Percentiles rank a stretch among this genome's conserved stretches.
These are phyloP conservation scores for Lactifluus pinguis DNA, from an alignment of 768 basidiomycete species.

Conservation along the genomic window DNA sequence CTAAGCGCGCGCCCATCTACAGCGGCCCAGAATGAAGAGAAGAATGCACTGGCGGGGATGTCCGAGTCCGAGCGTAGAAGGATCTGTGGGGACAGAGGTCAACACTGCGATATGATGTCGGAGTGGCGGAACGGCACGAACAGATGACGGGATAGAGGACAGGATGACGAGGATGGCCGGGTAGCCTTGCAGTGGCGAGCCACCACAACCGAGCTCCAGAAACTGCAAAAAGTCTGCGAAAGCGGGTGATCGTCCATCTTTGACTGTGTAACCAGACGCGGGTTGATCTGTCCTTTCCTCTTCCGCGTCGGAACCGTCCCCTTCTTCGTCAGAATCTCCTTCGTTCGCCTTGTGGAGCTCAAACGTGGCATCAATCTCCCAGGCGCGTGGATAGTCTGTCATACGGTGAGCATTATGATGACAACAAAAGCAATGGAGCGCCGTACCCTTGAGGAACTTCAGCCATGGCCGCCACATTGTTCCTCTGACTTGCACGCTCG, in stretches of 20 bases:
- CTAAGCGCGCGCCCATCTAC: constrained; percentile 58
- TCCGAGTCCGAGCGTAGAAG: constrained; percentile 21
- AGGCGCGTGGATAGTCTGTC: constrained; percentile 55
- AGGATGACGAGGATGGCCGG: constrained; percentile 73
- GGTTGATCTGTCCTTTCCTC: constrained; percentile 27
- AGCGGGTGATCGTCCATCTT: constrained; percentile 23
- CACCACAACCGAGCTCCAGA: constrained; percentile 70
- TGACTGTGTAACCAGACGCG: neutral
- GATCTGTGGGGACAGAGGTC: constrained; percentile 20
- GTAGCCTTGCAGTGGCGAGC: constrained; percentile 71
- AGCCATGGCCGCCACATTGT: constrained; percentile 65
- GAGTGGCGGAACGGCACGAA: constrained; percentile 27
- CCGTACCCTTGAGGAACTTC: constrained; percentile 60
- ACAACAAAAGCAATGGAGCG: neutral
- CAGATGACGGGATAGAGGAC: constrained; percentile 66
- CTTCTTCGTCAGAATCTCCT: constrained; percentile 30
- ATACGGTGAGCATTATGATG: neutral
- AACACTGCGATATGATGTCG: neutral
- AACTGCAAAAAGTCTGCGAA: constrained; percentile 74
- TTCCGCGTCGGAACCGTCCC: constrained; percentile 27
- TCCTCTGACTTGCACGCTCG: constrained; percentile 57
- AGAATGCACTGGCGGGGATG: constrained; percentile 41
- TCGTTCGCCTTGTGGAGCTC: constrained; percentile 24
- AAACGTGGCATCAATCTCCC: constrained; percentile 39
- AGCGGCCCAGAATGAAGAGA: constrained; percentile 77